Evolutionary conservation across 441 rosid genomes (phyloP), one percentile per base, ranked within the genome.

Genomic region (Erodium trifolium): DNA sequence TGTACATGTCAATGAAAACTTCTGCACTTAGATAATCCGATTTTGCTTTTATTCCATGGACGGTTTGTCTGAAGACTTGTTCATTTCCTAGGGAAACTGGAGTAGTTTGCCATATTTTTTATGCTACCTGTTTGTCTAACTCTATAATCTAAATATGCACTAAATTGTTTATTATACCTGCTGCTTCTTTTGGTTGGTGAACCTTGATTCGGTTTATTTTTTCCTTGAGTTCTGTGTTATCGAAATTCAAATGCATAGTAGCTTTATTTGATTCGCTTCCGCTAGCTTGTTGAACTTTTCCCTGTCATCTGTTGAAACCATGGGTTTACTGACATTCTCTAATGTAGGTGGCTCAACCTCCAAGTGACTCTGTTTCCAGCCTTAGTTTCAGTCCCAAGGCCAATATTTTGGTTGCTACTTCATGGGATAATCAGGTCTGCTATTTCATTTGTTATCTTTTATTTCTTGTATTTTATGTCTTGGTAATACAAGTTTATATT

Each of bases 381-480:
- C 93, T 93, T 72, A 43, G 82, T 82, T 93, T 93, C 80, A 91
- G 99, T 80, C 90, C 99, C 6, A 87, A 85, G 80, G 97, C 97
- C 47, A 93, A 91, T 68, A 74, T 85, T 60, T 86, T 94, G 75
- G 84, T 91, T 53, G 96, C 96, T 12, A 90, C 94, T 72, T 91
- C 99, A 19, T 94, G 99, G 99, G 99, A 94, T 83, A 94, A 90
- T 77, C 99, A 94, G 96, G 99, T 94, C 69, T 65, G 72, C 10
- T 57, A 19, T 57, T 57, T 57, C 63, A 57, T 57, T 57, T 57
- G 63, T 17, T 16, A 6, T 55, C 0, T 31, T 31, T 31, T 31
- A 1, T 34, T 34, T 34, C 37, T 34, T 34, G 37, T 34, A 5
- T 34, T 34, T 34, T 34, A 1, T 34, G 37, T 34, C 37, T 5